A percentile compares a stretch with the other conserved stretches of the same genome.
These are phyloP conservation scores for Cochlearia excelsa DNA, from an alignment of 345 rosid genomes.

Conservation along the genomic window DNA sequence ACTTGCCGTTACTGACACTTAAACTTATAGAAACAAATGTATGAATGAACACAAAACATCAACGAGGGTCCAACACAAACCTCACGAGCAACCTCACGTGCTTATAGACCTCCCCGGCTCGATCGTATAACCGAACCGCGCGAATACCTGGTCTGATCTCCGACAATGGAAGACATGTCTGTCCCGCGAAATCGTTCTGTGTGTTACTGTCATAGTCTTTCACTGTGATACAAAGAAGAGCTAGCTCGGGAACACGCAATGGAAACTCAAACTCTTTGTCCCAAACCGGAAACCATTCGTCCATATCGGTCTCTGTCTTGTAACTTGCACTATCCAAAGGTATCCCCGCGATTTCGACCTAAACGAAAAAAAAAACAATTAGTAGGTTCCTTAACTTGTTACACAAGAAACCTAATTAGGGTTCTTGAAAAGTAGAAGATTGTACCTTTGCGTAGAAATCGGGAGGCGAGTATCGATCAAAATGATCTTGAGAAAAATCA, in stretches of 20 bases:
- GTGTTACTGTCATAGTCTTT: constrained; percentile 31
- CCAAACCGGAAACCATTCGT: constrained; percentile 68
- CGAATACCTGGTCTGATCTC: constrained; percentile 60
- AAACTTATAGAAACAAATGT: no score
- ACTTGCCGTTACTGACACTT: no score
- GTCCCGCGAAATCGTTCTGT: constrained; percentile 53
- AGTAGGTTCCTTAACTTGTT: background rate
- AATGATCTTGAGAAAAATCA: constrained; percentile 46
- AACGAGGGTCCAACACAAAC: no score
- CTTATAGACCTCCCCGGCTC: constrained; percentile 40
- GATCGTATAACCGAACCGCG: constrained; percentile 55
- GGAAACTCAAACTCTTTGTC: constrained; percentile 61
- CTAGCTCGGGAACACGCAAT: constrained; percentile 61
- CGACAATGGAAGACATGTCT: constrained; percentile 61
- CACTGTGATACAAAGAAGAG: constrained; percentile 62
- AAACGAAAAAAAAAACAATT: background rate
- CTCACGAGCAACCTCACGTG: no score
- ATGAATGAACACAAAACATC: no score
- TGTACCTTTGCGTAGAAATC: constrained; percentile 52
- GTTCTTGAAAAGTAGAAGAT: background rate
- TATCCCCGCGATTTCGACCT: constrained; percentile 74
- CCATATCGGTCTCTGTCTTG: constrained; percentile 54
- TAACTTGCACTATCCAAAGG: constrained; percentile 52
- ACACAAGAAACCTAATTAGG: background rate
- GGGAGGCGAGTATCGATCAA: constrained; percentile 57